phyloP scores from a whole-genome alignment of 768 basidiomycete species.

The Rhodotorula taiwanensis region DNA sequence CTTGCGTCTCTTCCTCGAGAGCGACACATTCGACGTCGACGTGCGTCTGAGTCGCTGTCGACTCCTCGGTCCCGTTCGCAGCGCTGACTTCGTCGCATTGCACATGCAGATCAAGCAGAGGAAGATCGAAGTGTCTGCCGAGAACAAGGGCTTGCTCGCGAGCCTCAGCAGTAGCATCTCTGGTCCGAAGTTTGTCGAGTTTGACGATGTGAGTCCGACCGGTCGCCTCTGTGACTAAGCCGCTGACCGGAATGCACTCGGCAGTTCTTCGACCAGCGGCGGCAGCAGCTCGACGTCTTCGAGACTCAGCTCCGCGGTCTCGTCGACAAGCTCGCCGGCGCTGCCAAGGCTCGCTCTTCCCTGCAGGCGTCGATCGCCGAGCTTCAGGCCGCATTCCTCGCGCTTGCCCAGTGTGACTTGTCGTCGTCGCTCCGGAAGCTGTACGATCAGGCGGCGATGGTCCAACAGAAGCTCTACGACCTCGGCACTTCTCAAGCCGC shows the following conservation, averaged over 20 bases:
- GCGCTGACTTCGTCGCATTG: too few relatives aligned
- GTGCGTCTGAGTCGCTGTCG: too few relatives aligned
- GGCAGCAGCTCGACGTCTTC: slow-evolving; percentile 73
- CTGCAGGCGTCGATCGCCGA: slow-evolving; percentile 47
- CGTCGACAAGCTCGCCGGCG: slow-evolving; percentile 75
- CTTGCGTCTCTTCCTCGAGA: slow-evolving; percentile 82
- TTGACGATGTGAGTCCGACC: slow-evolving; percentile 60
- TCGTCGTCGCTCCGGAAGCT: slow-evolving; percentile 61
- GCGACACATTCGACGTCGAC: slow-evolving; percentile 82
- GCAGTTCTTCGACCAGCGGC: slow-evolving; percentile 89
- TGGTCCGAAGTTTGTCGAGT: slow-evolving; percentile 78
- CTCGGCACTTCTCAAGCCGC: slow-evolving; percentile 66
- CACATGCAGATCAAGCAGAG: slow-evolving; percentile 78
- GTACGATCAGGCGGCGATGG: slow-evolving; percentile 62
- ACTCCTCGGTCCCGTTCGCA: too few relatives aligned
- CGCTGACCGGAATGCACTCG: neutral
- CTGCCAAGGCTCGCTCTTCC: slow-evolving; percentile 69
- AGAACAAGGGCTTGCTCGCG: slow-evolving; percentile 51
- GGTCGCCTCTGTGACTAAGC: neutral
- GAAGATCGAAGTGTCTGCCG: slow-evolving; percentile 67
- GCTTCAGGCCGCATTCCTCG: slow-evolving; percentile 64
- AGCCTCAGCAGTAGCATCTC: slow-evolving; percentile 40
- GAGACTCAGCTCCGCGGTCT: slow-evolving; percentile 81
- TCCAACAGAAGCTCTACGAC: slow-evolving; percentile 68
- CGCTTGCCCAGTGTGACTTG: slow-evolving; percentile 48